Evolutionary conservation across 1,139 yeast species (phyloP), one percentile per base, ranked within the genome.

Genomic region (Saccharomyces hybrid): DNA sequence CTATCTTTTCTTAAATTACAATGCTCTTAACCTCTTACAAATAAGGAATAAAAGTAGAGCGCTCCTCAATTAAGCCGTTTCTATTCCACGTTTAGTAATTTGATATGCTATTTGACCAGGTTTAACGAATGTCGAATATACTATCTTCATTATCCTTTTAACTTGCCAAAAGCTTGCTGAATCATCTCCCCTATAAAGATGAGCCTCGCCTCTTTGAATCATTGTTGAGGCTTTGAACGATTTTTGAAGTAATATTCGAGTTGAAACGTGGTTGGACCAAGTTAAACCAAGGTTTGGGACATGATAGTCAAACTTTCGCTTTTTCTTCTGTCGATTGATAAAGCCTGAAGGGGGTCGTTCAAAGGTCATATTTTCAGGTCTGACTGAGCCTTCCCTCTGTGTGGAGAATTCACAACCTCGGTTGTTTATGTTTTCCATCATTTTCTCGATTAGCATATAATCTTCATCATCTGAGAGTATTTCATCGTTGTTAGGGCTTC

Each of bases 201-300:
- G 59, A 14, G 64, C 46, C 42, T 63, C 67, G 5, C 68, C 70
- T n/a, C 69, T 59, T 55, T 51, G 57, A n/a, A 65, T 58, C 54
- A 63, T 50, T 0, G 69, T 67, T 11, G 71, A 64, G 6, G 68
- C 68, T 50, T 60, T 66, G 52, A 69, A 66, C 9, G 57, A 54
- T 56, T 78, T 71, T 48, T 68, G 70, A 47, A 77, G 61, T 9
- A 75, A 67, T 8, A 77, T 67, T 42, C 80, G 68, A 32, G 73
- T 70, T 41, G 73, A 68, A 14, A 77, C 61, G 52, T 70, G 70
- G 51, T 71, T 73, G 9, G 77, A 72, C 79, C 80, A 76, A 7
- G 71, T 61, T n/a, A 73, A 57, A 2, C 81, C 81, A 44, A 78
- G 62, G 41, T 76, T 73, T 1, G 80, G 78, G 6, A 71, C 64